Evolutionary conservation across 202 grass and related monocot species (phyloP).

Genomic region (Setaria viridis): DNA sequence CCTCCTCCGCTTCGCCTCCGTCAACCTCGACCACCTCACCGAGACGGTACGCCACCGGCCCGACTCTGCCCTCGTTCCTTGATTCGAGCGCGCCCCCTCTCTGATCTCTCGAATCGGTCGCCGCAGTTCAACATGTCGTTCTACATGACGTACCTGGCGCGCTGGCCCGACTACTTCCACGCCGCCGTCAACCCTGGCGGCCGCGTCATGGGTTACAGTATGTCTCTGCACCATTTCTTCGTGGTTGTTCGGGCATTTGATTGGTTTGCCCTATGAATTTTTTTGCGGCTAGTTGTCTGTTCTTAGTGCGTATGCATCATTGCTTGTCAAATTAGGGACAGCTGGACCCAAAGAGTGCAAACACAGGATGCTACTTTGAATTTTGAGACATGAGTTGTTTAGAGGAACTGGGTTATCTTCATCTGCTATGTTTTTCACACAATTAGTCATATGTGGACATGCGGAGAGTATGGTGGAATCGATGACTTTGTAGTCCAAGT

Average conservation of each 20-base stretch:
- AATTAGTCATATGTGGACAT: conserved; percentile 17
- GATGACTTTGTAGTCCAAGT: not conserved
- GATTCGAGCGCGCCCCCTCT: not conserved
- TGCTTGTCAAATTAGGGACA: conserved; percentile 37
- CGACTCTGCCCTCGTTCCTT: not conserved
- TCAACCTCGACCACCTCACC: conserved; percentile 97
- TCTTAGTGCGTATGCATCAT: conserved; percentile 12
- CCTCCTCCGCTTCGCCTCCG: conserved; percentile 80
- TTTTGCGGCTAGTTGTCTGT: not conserved
- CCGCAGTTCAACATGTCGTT: conserved; percentile 99
- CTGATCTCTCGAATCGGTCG: conserved; percentile 6
- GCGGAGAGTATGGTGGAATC: not conserved
- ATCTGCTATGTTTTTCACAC: not conserved
- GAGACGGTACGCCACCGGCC: conserved; percentile 58
- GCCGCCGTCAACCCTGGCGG: conserved; percentile 68
- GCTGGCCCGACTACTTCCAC: conserved; percentile 98
- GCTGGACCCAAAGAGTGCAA: not conserved
- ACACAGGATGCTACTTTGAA: not conserved
- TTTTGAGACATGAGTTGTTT: not conserved
- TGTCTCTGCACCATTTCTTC: conserved; percentile 4
- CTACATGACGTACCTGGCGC: conserved; percentile 99
- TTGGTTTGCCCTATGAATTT: not conserved
- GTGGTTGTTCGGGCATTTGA: not conserved
- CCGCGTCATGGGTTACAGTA: conserved; percentile 98
- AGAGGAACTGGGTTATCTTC: not conserved